Conservation (phyloP, 331 rosid species). For the Malus hybrid region DNA sequence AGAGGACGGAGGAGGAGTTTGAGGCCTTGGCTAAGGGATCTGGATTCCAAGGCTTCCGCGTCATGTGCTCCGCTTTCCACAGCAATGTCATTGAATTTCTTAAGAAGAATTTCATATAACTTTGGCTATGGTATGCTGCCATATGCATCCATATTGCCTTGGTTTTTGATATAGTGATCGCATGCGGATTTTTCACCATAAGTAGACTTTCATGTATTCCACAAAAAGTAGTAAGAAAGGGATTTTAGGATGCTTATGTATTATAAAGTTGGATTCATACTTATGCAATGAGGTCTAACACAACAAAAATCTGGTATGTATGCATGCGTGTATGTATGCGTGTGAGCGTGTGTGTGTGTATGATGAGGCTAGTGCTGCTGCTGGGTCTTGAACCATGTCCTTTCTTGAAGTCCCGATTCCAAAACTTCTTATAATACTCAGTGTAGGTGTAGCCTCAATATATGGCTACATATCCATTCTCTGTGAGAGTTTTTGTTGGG, state of each 20-base stretch:
- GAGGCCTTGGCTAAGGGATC: slow-evolving; percentile 67
- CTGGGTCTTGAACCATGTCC: slow-evolving; percentile 53
- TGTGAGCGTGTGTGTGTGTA: no score
- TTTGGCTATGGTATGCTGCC: neutral
- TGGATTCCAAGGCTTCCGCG: slow-evolving; percentile 65
- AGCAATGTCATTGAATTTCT: slow-evolving; percentile 67
- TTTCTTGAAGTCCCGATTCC: slow-evolving; percentile 70
- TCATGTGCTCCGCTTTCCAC: slow-evolving; percentile 54
- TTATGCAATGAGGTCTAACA: no score
- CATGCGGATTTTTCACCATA: neutral
- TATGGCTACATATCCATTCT: slow-evolving; percentile 33
- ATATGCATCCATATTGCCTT: neutral
- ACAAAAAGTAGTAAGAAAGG: no score
- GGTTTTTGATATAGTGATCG: slow-evolving; percentile 16
- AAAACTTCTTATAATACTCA: slow-evolving; percentile 70
- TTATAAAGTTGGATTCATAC: no score
- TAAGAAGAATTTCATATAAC: slow-evolving; percentile 21
- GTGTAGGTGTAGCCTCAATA: slow-evolving; percentile 61
- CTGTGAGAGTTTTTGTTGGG: slow-evolving; percentile 46
- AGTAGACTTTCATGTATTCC: no score
- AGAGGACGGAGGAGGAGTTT: slow-evolving; percentile 83
- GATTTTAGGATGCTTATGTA: no score
- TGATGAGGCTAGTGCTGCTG: neutral
- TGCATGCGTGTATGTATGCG: no score
- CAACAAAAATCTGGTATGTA: no score